Evolutionary conservation across 306 rosid genomes (phyloP), one percentile per base, ranked within the genome.

Genomic region (Rosa multiflora): DNA sequence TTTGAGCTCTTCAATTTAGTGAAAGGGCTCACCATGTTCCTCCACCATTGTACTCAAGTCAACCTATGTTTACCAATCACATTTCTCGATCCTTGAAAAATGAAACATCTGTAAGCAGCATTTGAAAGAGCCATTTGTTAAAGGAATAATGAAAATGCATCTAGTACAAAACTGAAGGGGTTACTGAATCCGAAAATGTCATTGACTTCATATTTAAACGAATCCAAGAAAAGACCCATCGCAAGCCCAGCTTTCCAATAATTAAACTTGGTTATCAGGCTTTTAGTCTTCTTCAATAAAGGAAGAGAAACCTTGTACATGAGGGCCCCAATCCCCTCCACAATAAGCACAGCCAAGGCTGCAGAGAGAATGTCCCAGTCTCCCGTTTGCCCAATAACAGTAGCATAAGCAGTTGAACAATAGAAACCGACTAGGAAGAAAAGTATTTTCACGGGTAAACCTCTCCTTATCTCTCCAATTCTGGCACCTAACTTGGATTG

Each of bases 281-380:
- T 80, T 85, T 80, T 88, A 59, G 81, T 71, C 82, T 87, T 91
- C 84, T 78, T 55, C 52, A 77, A 32, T 10, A 89, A 44, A 63
- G 97, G 95, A 86, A 88, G 78, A 82, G 92, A 91, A 67, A 86
- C 67, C 40, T 87, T 80, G 42, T 94, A 94, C 97, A 92, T 94
- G 81, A 94, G 97, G 61, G 97, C 97, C 63, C 99, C 99, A 80
- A 94, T 92, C 75, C 87, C 95, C 82, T 94, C 99, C 70, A 94
- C 97, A 76, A 94, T 59, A 82, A 75, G 83, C 84, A 90, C 97
- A 42, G 99, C 97, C 79, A 92, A 87, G 55, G 85, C 99, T 46
- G 99, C 99, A 73, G 97, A 94, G 62, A 92, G 91, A 84, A 94
- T 87, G 85, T 94, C 99, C 99, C 99, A 94, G 81, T 94, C 97